Evolutionary conservation across 768 basidiomycete species (phyloP).

Genomic region (Hydnum rufescens): DNA sequence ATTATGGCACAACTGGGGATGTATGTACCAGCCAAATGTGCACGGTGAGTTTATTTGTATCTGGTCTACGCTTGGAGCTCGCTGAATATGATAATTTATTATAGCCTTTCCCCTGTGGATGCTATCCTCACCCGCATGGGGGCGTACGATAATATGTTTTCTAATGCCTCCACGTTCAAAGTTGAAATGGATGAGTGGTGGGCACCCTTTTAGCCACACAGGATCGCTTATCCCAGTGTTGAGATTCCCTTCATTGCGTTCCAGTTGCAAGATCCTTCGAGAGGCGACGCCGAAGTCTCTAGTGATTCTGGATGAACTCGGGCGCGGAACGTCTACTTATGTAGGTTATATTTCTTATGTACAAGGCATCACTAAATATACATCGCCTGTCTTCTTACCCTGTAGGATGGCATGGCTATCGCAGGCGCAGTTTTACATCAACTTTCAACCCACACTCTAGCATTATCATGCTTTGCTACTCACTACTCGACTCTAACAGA

Average conservation of each 20-base stretch:
- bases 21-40: conserved; percentile 89
- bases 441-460: conserved; percentile 78
- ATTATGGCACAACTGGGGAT: conserved; percentile 94
- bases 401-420: conserved; percentile 94
- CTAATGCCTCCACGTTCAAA: conserved; percentile 89
- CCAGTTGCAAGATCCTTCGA: conserved; percentile 76
- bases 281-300: conserved; percentile 87
- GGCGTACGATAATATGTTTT: conserved; percentile 95
- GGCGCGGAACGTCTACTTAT: conserved; percentile 87
- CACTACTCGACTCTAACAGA: conserved; percentile 94
- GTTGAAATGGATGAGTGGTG: conserved; percentile 97
- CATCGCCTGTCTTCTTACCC: conserved; percentile 7
- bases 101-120: conserved; percentile 72
- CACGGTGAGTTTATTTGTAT: too few relatives aligned
- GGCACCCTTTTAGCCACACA: conserved; percentile 7
- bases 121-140: conserved; percentile 94
- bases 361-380: neutral
- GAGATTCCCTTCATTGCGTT: neutral
- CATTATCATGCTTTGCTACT: conserved; percentile 90
- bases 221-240: neutral
- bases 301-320: conserved; percentile 90
- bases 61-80: conserved; percentile 53
- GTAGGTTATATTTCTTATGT: conserved; percentile 25
- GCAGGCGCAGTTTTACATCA: conserved; percentile 90
- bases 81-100: conserved; percentile 24